A percentile compares a stretch with the other conserved stretches of the same genome.
These are phyloP conservation scores for Peniophora sp. DNA, from an alignment of 1,284 basidiomycete genomes.

Conservation along the genomic window DNA sequence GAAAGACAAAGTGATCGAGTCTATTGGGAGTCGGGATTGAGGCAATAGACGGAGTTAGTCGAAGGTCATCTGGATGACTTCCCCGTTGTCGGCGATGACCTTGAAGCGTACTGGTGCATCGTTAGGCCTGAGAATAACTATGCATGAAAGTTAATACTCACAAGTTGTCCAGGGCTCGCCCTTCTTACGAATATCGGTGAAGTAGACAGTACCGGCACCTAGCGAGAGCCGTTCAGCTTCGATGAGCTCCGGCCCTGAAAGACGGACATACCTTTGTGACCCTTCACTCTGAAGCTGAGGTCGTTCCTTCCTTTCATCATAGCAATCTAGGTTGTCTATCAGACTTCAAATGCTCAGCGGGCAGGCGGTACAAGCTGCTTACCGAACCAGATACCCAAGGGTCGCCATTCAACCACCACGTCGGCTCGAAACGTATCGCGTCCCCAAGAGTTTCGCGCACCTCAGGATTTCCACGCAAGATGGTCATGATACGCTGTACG, in stretches of 20 bases:
- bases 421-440: conserved; percentile 60
- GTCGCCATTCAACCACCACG: conserved; percentile 73
- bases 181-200: conserved; percentile 75
- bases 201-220: conserved; percentile 71
- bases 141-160: conserved; percentile 26
- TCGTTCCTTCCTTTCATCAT: conserved; percentile 71
- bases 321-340: conserved; percentile 41
- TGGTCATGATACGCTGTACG: conserved; percentile 55
- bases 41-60: too few relatives aligned
- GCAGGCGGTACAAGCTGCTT: conserved; percentile 16
- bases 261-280: conserved; percentile 49
- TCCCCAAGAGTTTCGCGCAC: conserved; percentile 53
- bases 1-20: too few relatives aligned
- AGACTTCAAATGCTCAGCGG: background rate
- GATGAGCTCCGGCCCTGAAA: background rate
- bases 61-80: conserved; percentile 26
- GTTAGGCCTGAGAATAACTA: background rate
- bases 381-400: conserved; percentile 66
- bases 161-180: conserved; percentile 61
- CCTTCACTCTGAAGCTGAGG: conserved; percentile 65
- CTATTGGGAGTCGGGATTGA: too few relatives aligned
- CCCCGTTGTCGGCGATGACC: conserved; percentile 60
- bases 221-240: conserved; percentile 1
- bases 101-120: conserved; percentile 53
- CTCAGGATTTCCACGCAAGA: conserved; percentile 42